Conservation (phyloP, 345 rosid genomes). For the Populus simonii region DNA sequence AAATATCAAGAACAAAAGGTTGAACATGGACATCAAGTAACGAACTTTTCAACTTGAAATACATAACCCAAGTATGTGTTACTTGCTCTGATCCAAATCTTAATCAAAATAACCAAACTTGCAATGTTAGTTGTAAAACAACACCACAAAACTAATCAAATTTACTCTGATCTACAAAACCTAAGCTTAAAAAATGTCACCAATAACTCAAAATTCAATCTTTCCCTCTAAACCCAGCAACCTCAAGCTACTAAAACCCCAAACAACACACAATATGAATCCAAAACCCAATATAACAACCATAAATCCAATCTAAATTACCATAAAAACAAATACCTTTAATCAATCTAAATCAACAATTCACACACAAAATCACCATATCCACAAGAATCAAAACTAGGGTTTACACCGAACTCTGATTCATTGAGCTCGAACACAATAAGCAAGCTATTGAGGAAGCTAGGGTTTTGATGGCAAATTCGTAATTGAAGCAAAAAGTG, state of each 20-base stretch:
- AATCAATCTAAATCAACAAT: neutral
- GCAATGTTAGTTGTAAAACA: neutral
- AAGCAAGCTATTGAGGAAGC: conserved; percentile 17
- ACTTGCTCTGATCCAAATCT: neutral
- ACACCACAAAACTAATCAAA: neutral
- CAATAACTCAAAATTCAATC: conserved; percentile 6
- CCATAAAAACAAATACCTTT: conserved; percentile 6
- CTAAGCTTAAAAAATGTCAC: conserved; percentile 2
- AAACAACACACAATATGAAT: neutral
- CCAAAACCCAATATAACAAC: neutral
- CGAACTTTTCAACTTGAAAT: neutral
- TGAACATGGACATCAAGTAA: neutral
- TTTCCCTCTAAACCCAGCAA: conserved; percentile 17
- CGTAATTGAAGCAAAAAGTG: conserved; percentile 18
- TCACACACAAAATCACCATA: conserved; percentile 8
- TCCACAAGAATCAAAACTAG: conserved; percentile 39
- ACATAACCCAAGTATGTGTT: neutral
- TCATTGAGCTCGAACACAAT: conserved; percentile 7
- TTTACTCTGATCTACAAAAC: conserved; percentile 23
- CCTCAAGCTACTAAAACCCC: conserved; percentile 21
- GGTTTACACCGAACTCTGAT: conserved; percentile 29
- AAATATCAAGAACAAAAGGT: neutral
- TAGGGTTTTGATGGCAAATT: conserved; percentile 57
- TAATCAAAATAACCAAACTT: neutral
- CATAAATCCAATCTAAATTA: conserved; percentile 18